Conservation (phyloP, 495 filamentous ascomycete genomes). For the Podospora bellae-mahoneyi region DNA sequence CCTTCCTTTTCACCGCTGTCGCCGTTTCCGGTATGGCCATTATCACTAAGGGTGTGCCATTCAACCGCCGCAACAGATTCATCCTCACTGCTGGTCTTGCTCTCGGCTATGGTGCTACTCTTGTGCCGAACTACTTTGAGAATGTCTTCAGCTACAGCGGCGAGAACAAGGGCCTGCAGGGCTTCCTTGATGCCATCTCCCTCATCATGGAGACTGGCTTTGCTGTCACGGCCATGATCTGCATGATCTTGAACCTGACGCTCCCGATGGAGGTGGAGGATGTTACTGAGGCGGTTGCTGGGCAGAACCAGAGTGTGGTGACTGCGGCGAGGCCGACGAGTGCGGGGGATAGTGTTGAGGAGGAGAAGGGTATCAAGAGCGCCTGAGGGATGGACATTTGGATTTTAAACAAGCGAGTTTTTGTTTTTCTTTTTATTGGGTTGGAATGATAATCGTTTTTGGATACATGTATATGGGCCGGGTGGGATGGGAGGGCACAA, state of each 20-base stretch:
- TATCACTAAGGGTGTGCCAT: constrained; percentile 66
- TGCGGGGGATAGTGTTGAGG: constrained; percentile 4
- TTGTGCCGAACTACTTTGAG: constrained; percentile 74
- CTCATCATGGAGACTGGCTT: constrained; percentile 80
- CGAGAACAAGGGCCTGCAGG: constrained; percentile 64
- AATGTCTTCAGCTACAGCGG: constrained; percentile 72
- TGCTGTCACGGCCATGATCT: constrained; percentile 66
- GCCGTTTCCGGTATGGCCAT: constrained; percentile 85
- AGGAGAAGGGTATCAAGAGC: constrained; percentile 8
- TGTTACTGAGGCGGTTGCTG: constrained; percentile 13
- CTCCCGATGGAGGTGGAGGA: constrained; percentile 70
- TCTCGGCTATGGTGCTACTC: constrained; percentile 75
- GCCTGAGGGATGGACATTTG: constrained; percentile 1
- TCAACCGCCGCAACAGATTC: constrained; percentile 83
- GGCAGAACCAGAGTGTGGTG: background rate
- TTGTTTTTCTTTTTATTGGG: constrained; percentile 4
- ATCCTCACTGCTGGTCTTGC: constrained; percentile 76
- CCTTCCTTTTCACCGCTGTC: constrained; percentile 82
- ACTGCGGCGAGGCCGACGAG: background rate
- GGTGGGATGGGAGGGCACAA: background rate
- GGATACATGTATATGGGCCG: background rate
- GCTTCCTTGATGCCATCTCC: constrained; percentile 78
- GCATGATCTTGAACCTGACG: constrained; percentile 68
- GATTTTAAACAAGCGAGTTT: background rate
- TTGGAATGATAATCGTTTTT: background rate